Evolutionary conservation across 2,329 filamentous ascomycete species (phyloP).

Genomic region (Penicillium sp.): DNA sequence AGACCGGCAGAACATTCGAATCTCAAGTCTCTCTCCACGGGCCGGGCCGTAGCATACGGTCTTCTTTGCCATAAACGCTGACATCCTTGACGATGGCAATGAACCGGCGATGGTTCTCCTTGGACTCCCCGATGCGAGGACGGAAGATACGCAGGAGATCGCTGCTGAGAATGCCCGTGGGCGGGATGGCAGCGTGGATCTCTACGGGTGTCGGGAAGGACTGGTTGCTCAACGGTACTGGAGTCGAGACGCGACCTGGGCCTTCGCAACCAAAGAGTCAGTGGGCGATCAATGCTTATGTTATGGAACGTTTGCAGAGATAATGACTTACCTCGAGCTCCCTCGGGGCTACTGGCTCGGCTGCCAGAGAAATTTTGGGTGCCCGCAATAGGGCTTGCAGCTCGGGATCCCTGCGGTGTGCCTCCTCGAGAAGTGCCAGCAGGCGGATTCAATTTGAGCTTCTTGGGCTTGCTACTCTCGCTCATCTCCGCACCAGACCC

Average conservation of each 20-base stretch:
- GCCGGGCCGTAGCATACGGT: slow-evolving; percentile 42
- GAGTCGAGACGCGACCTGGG: slow-evolving; percentile 33
- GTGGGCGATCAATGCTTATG: background rate
- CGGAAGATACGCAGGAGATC: slow-evolving; percentile 47
- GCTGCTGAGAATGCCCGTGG: slow-evolving; percentile 44
- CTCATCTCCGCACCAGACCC: slow-evolving; percentile 47
- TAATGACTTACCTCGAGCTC: slow-evolving; percentile 26
- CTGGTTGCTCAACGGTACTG: slow-evolving; percentile 25
- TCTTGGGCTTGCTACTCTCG: slow-evolving; percentile 47
- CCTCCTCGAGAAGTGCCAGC: slow-evolving; percentile 36
- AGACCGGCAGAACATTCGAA: background rate
- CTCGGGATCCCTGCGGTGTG: slow-evolving; percentile 50
- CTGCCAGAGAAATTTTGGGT: slow-evolving; percentile 31
- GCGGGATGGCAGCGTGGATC: slow-evolving; percentile 48
- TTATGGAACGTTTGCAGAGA: background rate
- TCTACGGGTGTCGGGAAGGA: slow-evolving; percentile 47
- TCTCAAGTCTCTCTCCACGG: slow-evolving; percentile 30
- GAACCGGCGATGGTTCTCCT: slow-evolving; percentile 42
- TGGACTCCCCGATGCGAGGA: slow-evolving; percentile 42
- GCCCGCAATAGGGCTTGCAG: slow-evolving; percentile 45
- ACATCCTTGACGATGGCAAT: slow-evolving; percentile 47
- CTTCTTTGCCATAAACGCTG: slow-evolving; percentile 43
- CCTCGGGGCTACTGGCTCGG: slow-evolving; percentile 43
- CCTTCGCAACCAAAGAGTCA: slow-evolving; percentile 13
- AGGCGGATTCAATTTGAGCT: slow-evolving; percentile 49